Evolutionary conservation across 768 basidiomycete species (phyloP).

Genomic region (Lentinula raphanica): DNA sequence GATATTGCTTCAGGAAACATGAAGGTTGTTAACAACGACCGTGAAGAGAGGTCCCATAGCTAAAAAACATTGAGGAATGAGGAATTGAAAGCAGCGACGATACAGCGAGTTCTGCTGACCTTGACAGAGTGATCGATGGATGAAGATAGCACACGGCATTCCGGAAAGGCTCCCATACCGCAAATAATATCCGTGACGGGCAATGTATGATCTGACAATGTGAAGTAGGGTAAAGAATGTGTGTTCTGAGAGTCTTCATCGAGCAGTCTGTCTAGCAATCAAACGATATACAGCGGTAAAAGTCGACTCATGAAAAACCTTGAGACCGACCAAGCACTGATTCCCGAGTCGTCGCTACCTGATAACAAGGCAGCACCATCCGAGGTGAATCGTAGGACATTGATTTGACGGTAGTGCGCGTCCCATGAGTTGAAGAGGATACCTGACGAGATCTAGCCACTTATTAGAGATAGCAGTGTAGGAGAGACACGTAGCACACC

Average conservation of each 20-base stretch:
- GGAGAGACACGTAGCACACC: slow-evolving; percentile 42
- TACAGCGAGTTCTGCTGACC: slow-evolving; percentile 37
- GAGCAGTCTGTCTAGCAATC: slow-evolving; percentile 51
- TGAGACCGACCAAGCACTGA: slow-evolving; percentile 85
- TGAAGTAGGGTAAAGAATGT: slow-evolving; percentile 69
- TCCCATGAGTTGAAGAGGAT: slow-evolving; percentile 89
- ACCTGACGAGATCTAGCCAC: slow-evolving; percentile 80
- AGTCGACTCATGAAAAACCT: slow-evolving; percentile 48
- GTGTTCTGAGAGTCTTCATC: slow-evolving; percentile 74
- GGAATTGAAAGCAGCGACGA: slow-evolving; percentile 3
- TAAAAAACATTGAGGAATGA: slow-evolving; percentile 21
- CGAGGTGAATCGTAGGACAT: slow-evolving; percentile 73
- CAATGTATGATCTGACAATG: slow-evolving; percentile 87
- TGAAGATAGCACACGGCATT: slow-evolving; percentile 71
- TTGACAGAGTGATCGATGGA: slow-evolving; percentile 91
- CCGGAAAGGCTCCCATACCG: slow-evolving; percentile 76
- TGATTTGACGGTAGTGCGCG: slow-evolving; percentile 90
- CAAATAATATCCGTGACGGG: slow-evolving; percentile 79
- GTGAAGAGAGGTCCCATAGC: slow-evolving; percentile 80
- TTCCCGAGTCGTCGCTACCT: slow-evolving; percentile 86
- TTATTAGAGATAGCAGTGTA: not conserved
- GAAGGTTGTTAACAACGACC: slow-evolving; percentile 78
- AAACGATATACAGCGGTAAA: slow-evolving; percentile 3
- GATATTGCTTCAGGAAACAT: slow-evolving; percentile 76
- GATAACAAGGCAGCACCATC: slow-evolving; percentile 80